Conservation (phyloP, 768 basidiomycete species). For the Leccinum sublutescens region DNA sequence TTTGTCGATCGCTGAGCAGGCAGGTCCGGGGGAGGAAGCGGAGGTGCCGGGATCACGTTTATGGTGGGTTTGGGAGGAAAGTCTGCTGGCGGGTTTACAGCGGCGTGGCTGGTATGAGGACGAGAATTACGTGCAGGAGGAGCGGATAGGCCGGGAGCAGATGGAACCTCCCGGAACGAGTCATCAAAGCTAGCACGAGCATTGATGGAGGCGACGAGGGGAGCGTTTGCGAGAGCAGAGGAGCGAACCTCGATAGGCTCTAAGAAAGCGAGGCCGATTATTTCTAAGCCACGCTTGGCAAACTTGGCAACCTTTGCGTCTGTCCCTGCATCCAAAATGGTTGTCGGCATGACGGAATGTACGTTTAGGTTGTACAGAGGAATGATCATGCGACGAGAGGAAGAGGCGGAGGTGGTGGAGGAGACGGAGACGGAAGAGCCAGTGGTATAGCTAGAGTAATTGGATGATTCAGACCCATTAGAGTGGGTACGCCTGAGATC, state of each 20-base stretch:
- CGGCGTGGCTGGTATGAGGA: constrained; percentile 3
- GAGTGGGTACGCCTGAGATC: constrained; percentile 36
- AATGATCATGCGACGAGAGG: constrained; percentile 70
- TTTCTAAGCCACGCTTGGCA: constrained; percentile 66
- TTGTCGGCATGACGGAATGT: constrained; percentile 84
- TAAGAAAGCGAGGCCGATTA: constrained; percentile 73
- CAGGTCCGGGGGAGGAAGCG: constrained; percentile 13
- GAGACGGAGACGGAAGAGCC: constrained; percentile 41
- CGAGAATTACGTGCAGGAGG: constrained; percentile 9
- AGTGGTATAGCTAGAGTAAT: constrained; percentile 50
- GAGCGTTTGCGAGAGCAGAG: constrained; percentile 12
- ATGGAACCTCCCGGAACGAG: constrained; percentile 15
- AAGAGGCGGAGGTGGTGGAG: constrained; percentile 43
- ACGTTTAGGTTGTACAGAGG: constrained; percentile 86
- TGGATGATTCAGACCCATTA: constrained; percentile 50
- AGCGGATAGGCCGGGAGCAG: constrained; percentile 3
- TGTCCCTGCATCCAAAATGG: constrained; percentile 84
- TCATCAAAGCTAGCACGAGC: constrained; percentile 33
- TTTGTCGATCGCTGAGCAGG: constrained; percentile 47
- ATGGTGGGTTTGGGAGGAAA: constrained; percentile 9
- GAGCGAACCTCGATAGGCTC: constrained; percentile 78
- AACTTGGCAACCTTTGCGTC: constrained; percentile 85
- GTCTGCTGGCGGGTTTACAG: neutral
- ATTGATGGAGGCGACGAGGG: constrained; percentile 13
- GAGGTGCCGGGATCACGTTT: constrained; percentile 17